These are phyloP conservation scores for Hsuehochloa calcarea DNA, from an alignment of 176 grass and related monocot species.

Conservation along the genomic window DNA sequence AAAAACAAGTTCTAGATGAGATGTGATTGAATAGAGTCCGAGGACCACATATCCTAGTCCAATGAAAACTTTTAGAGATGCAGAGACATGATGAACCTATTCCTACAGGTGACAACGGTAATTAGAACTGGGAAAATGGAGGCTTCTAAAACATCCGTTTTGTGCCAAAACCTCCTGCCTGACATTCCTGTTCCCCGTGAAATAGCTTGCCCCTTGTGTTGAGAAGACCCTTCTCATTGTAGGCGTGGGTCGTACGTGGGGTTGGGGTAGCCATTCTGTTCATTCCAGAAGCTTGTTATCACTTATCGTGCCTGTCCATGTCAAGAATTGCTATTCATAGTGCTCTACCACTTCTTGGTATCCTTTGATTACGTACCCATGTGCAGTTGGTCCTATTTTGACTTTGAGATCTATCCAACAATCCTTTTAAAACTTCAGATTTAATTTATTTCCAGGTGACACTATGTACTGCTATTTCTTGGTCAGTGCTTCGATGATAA, in stretches of 20 bases:
- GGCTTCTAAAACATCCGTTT: not conserved
- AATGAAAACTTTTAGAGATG: not conserved
- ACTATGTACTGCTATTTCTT: too few relatives aligned
- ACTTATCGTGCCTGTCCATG: not conserved
- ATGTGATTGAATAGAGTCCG: not conserved
- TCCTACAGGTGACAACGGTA: not conserved
- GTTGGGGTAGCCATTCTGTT: not conserved
- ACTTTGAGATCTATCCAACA: not conserved
- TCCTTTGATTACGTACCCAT: slow-evolving; percentile 3
- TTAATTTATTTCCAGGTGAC: not conserved
- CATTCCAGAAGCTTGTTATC: not conserved
- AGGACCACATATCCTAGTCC: not conserved
- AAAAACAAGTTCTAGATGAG: not conserved
- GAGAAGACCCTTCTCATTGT: not conserved
- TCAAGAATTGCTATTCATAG: not conserved
- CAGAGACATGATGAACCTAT: not conserved
- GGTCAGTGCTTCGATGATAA: too few relatives aligned
- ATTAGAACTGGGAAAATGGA: not conserved
- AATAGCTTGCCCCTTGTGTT: not conserved
- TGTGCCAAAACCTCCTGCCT: not conserved
- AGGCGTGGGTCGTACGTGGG: not conserved
- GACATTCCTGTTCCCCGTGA: not conserved
- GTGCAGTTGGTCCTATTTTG: not conserved
- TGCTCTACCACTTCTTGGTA: slow-evolving; percentile 17
- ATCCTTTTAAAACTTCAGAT: not conserved